A percentile compares a stretch with the other conserved stretches of the same genome.
phyloP scores from a whole-genome alignment of 2,329 filamentous ascomycete genomes.

The Pseudocercospora cruenta region DNA sequence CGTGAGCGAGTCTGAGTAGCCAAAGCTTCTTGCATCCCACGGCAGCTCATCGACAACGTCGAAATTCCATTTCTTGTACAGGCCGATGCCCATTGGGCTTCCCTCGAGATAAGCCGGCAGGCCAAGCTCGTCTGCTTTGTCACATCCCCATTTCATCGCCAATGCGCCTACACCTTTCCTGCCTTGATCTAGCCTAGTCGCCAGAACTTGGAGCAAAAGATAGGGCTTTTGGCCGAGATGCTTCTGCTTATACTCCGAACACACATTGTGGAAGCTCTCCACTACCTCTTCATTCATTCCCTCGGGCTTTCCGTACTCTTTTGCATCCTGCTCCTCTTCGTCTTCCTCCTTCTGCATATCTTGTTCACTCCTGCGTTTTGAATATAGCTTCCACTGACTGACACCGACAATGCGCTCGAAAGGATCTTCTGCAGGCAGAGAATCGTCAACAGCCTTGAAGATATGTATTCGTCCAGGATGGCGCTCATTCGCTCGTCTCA shows the following conservation, averaged over 20 bases:
- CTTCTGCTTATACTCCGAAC: slow-evolving; percentile 27
- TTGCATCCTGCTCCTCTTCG: slow-evolving; percentile 26
- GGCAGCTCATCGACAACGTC: slow-evolving; percentile 32
- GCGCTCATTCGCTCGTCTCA: slow-evolving; percentile 19
- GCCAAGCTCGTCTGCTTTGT: slow-evolving; percentile 45
- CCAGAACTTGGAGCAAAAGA: slow-evolving; percentile 36
- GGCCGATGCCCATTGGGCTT: slow-evolving; percentile 40
- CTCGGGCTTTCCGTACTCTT: slow-evolving; percentile 24
- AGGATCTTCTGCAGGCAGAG: slow-evolving; percentile 30
- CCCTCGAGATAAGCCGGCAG: slow-evolving; percentile 47
- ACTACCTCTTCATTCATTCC: slow-evolving; percentile 24
- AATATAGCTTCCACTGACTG: slow-evolving; percentile 38
- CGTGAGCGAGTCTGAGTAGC: slow-evolving; percentile 29
- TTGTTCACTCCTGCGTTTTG: slow-evolving; percentile 30
- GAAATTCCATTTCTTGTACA: slow-evolving; percentile 47
- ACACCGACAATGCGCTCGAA: slow-evolving; percentile 34
- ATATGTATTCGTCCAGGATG: slow-evolving; percentile 25
- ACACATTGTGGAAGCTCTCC: slow-evolving; percentile 29
- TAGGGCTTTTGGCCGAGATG: slow-evolving; percentile 34
- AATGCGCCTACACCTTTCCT: slow-evolving; percentile 45
- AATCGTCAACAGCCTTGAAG: slow-evolving; percentile 37
- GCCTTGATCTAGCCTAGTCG: slow-evolving; percentile 46
- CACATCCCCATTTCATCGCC: slow-evolving; percentile 45
- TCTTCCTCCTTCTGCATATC: slow-evolving; percentile 33
- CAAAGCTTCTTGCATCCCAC: slow-evolving; percentile 36